A percentile compares a stretch with the other conserved stretches of the same genome.
phyloP scores from a whole-genome alignment of 805 yeast genomes.

The Metschnikowia santaceciliae region DNA sequence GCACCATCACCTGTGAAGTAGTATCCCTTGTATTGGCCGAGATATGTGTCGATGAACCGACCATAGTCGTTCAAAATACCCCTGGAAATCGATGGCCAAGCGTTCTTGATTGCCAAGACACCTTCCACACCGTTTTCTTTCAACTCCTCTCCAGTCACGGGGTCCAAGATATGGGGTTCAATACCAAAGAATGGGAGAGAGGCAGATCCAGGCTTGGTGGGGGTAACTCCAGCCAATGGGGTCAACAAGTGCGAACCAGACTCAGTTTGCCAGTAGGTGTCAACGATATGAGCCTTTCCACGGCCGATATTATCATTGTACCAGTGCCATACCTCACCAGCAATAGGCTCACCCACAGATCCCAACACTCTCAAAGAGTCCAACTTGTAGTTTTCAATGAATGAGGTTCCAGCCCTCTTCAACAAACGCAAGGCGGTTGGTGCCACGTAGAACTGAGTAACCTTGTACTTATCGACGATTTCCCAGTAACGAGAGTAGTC shows the following conservation, averaged over 20 bases:
- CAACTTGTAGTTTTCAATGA: slow-evolving; percentile 75
- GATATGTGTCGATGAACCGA: slow-evolving; percentile 85
- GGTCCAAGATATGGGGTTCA: slow-evolving; percentile 87
- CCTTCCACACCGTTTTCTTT: slow-evolving; percentile 92
- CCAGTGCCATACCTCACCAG: slow-evolving; percentile 99
- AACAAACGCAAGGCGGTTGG: slow-evolving; percentile 96
- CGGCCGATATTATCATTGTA: slow-evolving; percentile 90
- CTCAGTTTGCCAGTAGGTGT: slow-evolving; percentile 99
- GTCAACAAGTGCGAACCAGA: slow-evolving; percentile 94
- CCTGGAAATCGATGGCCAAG: slow-evolving; percentile 99
- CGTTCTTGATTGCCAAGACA: slow-evolving; percentile 79
- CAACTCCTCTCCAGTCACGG: slow-evolving; percentile 82
- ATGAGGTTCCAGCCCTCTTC: slow-evolving; percentile 82
- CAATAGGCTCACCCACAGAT: slow-evolving; percentile 98
- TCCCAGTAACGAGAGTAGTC: slow-evolving; percentile 95
- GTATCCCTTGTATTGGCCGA: slow-evolving; percentile 87
- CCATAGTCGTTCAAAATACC: slow-evolving; percentile 86
- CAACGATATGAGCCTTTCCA: slow-evolving; percentile 82
- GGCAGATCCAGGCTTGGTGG: slow-evolving; percentile 97
- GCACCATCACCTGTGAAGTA: slow-evolving; percentile 99
- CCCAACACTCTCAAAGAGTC: slow-evolving; percentile 89
- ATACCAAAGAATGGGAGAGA: slow-evolving; percentile 96
- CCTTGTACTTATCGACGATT: slow-evolving; percentile 85
- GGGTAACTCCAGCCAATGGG: slow-evolving; percentile 90
- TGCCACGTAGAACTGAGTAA: slow-evolving; percentile 95